Base-by-base conservation (phyloP, 768 basidiomycete species). In the Suillus variegatus region DNA sequence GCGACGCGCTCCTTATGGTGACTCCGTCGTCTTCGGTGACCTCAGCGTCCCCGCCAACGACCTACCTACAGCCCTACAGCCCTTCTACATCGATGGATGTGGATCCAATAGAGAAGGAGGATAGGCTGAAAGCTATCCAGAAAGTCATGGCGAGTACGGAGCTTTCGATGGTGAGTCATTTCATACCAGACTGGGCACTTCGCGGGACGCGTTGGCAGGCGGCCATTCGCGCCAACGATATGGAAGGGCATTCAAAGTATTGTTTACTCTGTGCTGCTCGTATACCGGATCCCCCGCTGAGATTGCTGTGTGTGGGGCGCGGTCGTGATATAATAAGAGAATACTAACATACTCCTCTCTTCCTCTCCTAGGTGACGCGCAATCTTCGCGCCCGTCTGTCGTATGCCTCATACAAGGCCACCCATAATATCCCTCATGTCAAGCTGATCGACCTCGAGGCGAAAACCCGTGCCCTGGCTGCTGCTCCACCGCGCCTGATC, bases 321-420 rank as follows among this genome's bases (percentile, higher is more conserved):
- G 62, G 64, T 58, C 47, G 47, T 66, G 36, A 49, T 65, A 41
- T 65, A 52, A 47, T 43, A 54, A 40, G 28, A 57, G 18, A 22
- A 56, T 40, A 5, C 77, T 77, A 28, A 77, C 69, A 12, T 60
- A 68, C 69, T 76, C 71, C 68, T 79, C 72, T 73, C 67, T 73
- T 73, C 46, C 66, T 64, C 60, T 58, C 66, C 65, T 80, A 94
- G 93, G 86, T 94, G 40, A 91, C 92, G 72, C 90, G 91, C 74
- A 88, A 85, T 62, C 84, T 95, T 64, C 88, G 93, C 67, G 84
- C 92, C 70, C 89, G 92, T 69, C 85, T 95, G 61, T 85, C 91
- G 0, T 92, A 93, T 77, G 93, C 93, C 28, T 89, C 90, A 2
- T 93, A 90, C 84, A 94, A 94, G 78, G 91, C 93, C 6, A 83